Percentiles rank a stretch among this genome's conserved stretches.
Evolutionary conservation across 2,329 filamentous ascomycete genomes (phyloP).

Genomic region (Penicillium sp.): DNA sequence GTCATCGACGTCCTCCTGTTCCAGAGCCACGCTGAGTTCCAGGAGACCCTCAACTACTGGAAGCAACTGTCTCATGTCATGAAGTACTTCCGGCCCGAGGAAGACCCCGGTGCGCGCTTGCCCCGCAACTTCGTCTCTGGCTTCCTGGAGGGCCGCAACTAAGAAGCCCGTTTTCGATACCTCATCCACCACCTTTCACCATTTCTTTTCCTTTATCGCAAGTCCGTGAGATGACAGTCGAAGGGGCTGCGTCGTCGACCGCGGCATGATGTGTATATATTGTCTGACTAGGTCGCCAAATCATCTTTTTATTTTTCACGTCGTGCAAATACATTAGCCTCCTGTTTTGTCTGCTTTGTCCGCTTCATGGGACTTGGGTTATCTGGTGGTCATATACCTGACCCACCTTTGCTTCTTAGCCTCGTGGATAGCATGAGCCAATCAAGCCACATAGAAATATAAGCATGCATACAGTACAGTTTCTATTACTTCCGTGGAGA

Average conservation of each 20-base stretch:
- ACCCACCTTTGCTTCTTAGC: background rate
- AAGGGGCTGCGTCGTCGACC: conserved; percentile 28
- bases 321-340: background rate
- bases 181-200: conserved; percentile 18
- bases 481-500: background rate
- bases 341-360: background rate
- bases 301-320: conserved; percentile 5
- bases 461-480: background rate
- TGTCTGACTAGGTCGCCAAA: conserved; percentile 37
- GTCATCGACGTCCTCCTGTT: conserved; percentile 88
- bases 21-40: conserved; percentile 90
- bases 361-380: background rate
- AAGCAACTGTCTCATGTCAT: conserved; percentile 95
- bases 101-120: conserved; percentile 73
- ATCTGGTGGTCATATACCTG: background rate
- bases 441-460: conserved; percentile 6
- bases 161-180: conserved; percentile 31
- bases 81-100: conserved; percentile 93
- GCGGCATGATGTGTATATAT: conserved; percentile 44
- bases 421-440: background rate
- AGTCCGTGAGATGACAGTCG: conserved; percentile 26
- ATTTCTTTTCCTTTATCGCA: conserved; percentile 25
- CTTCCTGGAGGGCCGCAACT: conserved; percentile 82
- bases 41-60: conserved; percentile 99
- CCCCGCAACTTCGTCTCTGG: conserved; percentile 90